phyloP scores from a whole-genome alignment of 345 rosid genomes.

The Moricandia arvensis region DNA sequence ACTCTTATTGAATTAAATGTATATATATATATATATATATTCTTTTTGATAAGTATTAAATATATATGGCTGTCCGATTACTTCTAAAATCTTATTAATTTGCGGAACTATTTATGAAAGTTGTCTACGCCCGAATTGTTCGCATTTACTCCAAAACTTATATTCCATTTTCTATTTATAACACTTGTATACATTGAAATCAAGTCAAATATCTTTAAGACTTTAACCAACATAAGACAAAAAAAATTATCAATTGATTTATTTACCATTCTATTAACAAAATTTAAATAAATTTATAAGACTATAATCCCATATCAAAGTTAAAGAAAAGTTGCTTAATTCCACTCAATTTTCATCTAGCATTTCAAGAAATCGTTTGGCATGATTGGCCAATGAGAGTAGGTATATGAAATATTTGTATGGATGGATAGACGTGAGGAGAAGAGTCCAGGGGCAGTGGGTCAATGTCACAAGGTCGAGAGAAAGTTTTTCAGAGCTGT shows the following conservation, averaged over 20 bases:
- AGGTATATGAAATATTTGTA: slow-evolving; percentile 6
- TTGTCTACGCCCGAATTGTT: not conserved
- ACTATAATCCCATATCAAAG: not conserved
- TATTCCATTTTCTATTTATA: not conserved
- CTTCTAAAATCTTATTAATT: not conserved
- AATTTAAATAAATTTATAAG: not conserved
- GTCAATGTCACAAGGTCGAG: slow-evolving; percentile 10
- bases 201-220: not conserved
- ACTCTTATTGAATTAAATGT: not conserved
- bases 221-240: not conserved
- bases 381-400: slow-evolving; percentile 10
- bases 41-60: too few species aligned
- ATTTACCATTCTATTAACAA: not conserved
- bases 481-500: slow-evolving; percentile 11
- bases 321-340: not conserved
- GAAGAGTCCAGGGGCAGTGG: not conserved
- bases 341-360: not conserved
- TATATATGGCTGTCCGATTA: not conserved
- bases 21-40: too few species aligned
- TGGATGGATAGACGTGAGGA: slow-evolving; percentile 5
- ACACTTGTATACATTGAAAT: not conserved
- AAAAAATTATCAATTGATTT: too few species aligned
- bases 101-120: not conserved
- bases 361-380: not conserved
- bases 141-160: not conserved